phyloP scores from a whole-genome alignment of 2,329 filamentous ascomycete genomes.

The Colletotrichum sidae region DNA sequence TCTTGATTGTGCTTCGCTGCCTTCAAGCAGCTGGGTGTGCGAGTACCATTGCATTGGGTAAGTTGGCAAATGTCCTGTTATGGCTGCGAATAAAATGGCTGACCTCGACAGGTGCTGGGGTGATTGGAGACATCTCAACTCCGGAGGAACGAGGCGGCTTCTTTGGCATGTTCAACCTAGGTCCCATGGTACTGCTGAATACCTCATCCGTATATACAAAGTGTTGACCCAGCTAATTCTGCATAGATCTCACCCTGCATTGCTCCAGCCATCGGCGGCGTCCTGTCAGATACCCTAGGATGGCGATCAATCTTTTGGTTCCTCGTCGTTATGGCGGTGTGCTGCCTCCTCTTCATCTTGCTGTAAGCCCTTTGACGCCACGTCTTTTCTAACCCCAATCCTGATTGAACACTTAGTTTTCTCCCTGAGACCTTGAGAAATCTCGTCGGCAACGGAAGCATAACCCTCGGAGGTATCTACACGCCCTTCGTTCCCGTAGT shows the following conservation, averaged over 20 bases:
- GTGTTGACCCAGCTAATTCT: not conserved
- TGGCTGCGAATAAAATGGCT: not conserved
- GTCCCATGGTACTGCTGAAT: constrained; percentile 42
- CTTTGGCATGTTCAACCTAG: constrained; percentile 49
- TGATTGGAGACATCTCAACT: constrained; percentile 48
- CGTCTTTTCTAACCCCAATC: too few species aligned
- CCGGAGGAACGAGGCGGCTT: constrained; percentile 47
- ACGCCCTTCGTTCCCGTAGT: constrained; percentile 39
- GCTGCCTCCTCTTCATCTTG: constrained; percentile 49
- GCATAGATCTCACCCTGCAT: constrained; percentile 55
- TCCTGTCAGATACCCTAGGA: constrained; percentile 57
- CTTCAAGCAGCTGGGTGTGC: constrained; percentile 49
- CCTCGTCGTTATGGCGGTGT: constrained; percentile 57
- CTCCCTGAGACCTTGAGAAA: constrained; percentile 47
- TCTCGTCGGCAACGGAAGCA: constrained; percentile 45
- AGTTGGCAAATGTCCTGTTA: too few species aligned
- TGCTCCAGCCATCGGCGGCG: constrained; percentile 63
- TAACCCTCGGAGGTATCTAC: constrained; percentile 35
- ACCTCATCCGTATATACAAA: not conserved
- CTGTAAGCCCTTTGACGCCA: constrained; percentile 10
- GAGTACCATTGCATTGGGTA: constrained; percentile 47
- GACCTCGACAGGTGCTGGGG: constrained; percentile 41
- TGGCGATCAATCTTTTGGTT: constrained; percentile 68
- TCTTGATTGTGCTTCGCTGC: constrained; percentile 45
- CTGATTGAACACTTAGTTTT: constrained; percentile 20